Evolutionary conservation across 116 monocot species (phyloP), one percentile per base, ranked within the genome.

Genomic region (Cymodocea nodosa): DNA sequence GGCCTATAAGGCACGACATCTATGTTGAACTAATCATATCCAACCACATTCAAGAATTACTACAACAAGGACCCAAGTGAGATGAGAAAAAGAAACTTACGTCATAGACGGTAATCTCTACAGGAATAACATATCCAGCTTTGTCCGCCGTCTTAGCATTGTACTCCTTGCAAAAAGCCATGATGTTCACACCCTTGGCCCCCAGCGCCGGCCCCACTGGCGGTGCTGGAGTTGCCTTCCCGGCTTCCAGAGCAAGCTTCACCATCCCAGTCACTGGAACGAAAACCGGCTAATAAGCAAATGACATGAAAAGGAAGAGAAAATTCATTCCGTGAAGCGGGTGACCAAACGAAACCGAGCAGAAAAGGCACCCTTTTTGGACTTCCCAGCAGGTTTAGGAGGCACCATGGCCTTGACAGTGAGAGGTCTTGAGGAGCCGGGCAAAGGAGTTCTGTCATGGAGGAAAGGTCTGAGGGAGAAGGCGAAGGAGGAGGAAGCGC

Each of bases 161-260:
- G 80, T 90, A 95, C 77, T 90, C 90, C 77, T 95, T 95, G 70
- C 90, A 95, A 65, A 95, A 95, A 1, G 85, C 82, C 95, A 95
- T 95, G 64, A 90, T 95, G 51, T 95, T 95, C 20, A 90, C 90
- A 22, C 95, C 95, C 83, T 85, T 90, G 8, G 95, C 80, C n/a
- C 94, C 95, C 68, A 95, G 73, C 2, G 90, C 90, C 48, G 90
- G 90, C 8, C 95, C 90, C 20, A 95, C 90, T 15, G 95, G 90
- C 34, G 95, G 94, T 24, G 95, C 95, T 19, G 95, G 95, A 22
- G 95, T 90, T 35, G 95, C 95, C 79, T 95, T 95, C 50, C 95
- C 90, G 5, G 95, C 90, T 61, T 90, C 95, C 65, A 90, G 74
- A 7, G 95, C 90, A 50, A 90, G 87, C 81, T 95, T 90, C 53